These are phyloP conservation scores for Nicotiana rustica DNA, from an alignment of 305 asterid species.

Conservation along the genomic window DNA sequence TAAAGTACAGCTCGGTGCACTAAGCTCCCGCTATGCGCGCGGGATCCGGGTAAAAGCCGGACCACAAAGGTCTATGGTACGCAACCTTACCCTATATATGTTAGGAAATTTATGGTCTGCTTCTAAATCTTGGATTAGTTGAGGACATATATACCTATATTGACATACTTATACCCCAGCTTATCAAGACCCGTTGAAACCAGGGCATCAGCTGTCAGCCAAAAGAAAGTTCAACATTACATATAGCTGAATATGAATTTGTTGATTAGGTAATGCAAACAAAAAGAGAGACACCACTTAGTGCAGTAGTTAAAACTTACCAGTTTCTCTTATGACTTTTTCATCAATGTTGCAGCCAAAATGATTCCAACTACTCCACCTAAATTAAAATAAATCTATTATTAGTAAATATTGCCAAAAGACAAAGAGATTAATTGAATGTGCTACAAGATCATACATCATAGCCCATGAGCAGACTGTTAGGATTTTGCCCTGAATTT, in stretches of 20 bases:
- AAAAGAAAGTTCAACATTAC: not conserved
- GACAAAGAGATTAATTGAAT: no score
- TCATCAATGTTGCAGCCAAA: slow-evolving; percentile 73
- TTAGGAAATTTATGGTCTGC: not conserved
- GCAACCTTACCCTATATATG: not conserved
- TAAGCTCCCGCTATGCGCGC: no score
- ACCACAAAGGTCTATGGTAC: no score
- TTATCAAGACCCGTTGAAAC: slow-evolving; percentile 81
- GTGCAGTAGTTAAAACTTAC: slow-evolving; percentile 36
- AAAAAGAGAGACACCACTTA: not conserved
- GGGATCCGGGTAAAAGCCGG: no score
- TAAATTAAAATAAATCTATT: slow-evolving; percentile 28
- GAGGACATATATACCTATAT: slow-evolving; percentile 58
- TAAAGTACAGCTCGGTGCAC: no score
- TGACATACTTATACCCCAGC: slow-evolving; percentile 72
- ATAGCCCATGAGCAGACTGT: not conserved
- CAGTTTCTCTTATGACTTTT: slow-evolving; percentile 68
- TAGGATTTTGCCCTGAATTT: no score
- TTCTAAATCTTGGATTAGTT: not conserved
- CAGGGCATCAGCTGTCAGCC: slow-evolving; percentile 73
- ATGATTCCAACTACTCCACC: slow-evolving; percentile 97
- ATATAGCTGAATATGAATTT: not conserved
- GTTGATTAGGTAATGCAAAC: not conserved
- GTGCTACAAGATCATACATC: not conserved
- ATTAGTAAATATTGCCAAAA: not conserved